Percentiles rank a stretch among this genome's conserved stretches.
These are phyloP conservation scores for Ampelocalamus luodianensis DNA, from an alignment of 176 grass and related monocot species.

Conservation along the genomic window DNA sequence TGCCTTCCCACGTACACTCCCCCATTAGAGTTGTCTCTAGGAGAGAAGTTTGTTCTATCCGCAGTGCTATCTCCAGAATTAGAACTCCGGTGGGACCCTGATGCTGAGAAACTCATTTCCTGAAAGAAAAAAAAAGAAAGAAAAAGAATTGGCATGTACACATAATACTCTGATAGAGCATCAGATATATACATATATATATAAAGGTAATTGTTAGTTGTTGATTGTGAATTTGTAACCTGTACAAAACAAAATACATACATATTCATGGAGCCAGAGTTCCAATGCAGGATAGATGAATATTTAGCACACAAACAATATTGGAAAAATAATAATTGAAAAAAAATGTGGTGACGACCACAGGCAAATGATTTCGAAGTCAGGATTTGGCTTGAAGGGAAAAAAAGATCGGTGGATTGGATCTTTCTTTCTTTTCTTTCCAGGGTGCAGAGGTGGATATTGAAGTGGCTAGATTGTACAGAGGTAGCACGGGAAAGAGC, in stretches of 20 bases:
- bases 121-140: conserved; percentile 27
- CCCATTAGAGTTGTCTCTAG: conserved; percentile 65
- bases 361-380: background rate
- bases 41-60: conserved; percentile 75
- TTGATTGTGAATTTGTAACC: background rate
- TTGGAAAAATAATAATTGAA: background rate
- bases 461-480: conserved; percentile 12
- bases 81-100: conserved; percentile 87
- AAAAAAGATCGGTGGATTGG: background rate
- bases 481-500: conserved; percentile 19
- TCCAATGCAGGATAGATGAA: background rate
- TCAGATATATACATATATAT: background rate
- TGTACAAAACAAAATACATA: conserved; percentile 7
- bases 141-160: background rate
- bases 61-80: conserved; percentile 89
- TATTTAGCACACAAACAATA: background rate
- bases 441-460: background rate
- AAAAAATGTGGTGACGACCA: background rate
- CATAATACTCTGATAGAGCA: conserved; percentile 26
- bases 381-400: background rate
- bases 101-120: conserved; percentile 88
- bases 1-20: conserved; percentile 63
- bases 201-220: background rate
- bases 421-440: conserved; percentile 17
- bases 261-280: conserved; percentile 3